phyloP scores from a whole-genome alignment of 106 monocot genomes.

The Platanthera zijinensis region DNA sequence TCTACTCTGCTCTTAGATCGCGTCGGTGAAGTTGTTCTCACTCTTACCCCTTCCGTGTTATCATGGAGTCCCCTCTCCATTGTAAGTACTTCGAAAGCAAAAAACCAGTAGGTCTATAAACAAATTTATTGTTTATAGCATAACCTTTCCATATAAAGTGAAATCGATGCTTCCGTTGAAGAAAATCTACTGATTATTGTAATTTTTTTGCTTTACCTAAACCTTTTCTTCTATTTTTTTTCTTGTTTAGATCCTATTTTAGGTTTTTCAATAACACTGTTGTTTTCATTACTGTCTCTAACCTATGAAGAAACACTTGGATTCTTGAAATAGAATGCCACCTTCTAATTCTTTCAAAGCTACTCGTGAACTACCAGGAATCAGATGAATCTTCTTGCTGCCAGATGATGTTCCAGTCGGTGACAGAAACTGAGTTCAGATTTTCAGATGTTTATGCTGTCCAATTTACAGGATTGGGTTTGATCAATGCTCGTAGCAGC shows the following conservation, averaged over 20 bases:
- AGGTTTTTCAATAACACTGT: not conserved
- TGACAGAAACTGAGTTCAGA: conserved; percentile 37
- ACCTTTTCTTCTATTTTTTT: not conserved
- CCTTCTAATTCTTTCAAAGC: not conserved
- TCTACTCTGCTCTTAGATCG: conserved; percentile 46
- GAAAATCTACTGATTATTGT: not conserved
- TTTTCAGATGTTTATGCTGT: conserved; percentile 78
- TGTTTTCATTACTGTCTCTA: not conserved
- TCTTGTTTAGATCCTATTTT: not conserved
- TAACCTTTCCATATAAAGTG: not conserved
- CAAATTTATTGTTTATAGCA: not conserved
- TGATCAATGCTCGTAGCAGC: conserved; percentile 20
- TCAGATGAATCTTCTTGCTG: conserved; percentile 36
- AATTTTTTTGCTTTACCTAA: not conserved
- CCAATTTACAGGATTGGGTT: conserved; percentile 43
- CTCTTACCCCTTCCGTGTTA: conserved; percentile 27
- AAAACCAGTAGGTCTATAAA: not conserved
- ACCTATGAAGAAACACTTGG: not conserved
- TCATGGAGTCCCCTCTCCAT: conserved; percentile 40
- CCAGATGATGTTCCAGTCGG: conserved; percentile 15
- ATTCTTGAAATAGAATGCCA: not conserved
- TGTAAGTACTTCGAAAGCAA: conserved; percentile 9
- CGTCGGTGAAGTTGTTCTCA: conserved; percentile 54
- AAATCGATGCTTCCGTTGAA: not conserved
- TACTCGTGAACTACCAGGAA: conserved; percentile 27